phyloP scores from a whole-genome alignment of 2,329 filamentous ascomycete genomes.

The Talaromyces verruculosus region DNA sequence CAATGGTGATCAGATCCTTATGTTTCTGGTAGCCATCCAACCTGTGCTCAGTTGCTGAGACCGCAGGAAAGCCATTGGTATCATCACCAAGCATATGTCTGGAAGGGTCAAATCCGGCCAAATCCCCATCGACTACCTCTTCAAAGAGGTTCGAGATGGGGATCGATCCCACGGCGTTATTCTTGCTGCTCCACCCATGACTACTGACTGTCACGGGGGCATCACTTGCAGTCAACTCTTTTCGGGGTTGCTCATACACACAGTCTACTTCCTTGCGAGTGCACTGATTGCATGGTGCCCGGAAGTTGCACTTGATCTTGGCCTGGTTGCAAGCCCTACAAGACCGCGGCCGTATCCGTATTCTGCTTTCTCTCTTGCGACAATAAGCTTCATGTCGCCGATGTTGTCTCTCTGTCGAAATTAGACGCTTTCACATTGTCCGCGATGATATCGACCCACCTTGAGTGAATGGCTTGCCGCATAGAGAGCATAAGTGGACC shows the following conservation, averaged over 20 bases:
- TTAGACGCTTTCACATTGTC: not conserved
- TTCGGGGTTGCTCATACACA: constrained; percentile 13
- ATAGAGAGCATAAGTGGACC: constrained; percentile 18
- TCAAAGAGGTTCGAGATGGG: not conserved
- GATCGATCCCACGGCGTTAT: not conserved
- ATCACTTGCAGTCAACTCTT: not conserved
- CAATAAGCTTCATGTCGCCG: constrained; percentile 17
- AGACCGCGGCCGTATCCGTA: constrained; percentile 15
- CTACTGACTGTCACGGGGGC: not conserved
- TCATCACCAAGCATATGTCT: not conserved
- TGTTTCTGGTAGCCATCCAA: not conserved
- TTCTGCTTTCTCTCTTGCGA: not conserved
- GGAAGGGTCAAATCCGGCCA: not conserved
- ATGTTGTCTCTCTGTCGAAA: constrained; percentile 11
- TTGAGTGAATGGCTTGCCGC: constrained; percentile 21
- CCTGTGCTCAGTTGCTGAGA: not conserved
- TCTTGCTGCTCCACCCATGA: not conserved
- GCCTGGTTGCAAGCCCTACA: constrained; percentile 19
- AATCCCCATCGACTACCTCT: not conserved
- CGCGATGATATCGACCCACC: constrained; percentile 4
- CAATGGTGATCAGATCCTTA: not conserved
- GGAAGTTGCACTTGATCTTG: constrained; percentile 21
- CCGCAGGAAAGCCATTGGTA: not conserved
- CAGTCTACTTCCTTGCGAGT: constrained; percentile 12
- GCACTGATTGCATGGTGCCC: constrained; percentile 18